phyloP scores from a whole-genome alignment of 192 early-diverging fungal genomes.

The Coemansia asiatica region DNA sequence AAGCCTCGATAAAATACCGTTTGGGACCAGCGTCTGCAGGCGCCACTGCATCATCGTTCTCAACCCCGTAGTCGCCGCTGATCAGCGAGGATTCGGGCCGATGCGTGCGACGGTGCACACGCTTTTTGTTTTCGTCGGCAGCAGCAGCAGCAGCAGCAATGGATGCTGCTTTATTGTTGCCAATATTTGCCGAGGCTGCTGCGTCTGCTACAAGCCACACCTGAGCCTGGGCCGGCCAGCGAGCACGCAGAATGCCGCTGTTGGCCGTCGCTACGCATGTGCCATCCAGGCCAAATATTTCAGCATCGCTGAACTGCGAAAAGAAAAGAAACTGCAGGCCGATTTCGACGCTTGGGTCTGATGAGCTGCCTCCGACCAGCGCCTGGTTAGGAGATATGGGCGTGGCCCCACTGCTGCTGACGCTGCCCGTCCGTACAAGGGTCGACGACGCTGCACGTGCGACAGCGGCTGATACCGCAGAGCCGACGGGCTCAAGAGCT shows the following conservation, averaged over 20 bases:
- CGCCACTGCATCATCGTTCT: constrained; percentile 10
- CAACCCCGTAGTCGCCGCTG: constrained; percentile 21
- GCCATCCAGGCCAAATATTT: constrained; percentile 37
- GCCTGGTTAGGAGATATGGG: background rate
- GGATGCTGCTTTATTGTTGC: no score
- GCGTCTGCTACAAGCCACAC: constrained; percentile 30
- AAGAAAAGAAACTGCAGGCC: constrained; percentile 49
- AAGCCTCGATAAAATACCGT: constrained; percentile 29
- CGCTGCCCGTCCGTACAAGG: constrained; percentile 8
- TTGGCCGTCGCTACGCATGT: constrained; percentile 27
- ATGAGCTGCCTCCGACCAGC: constrained; percentile 1
- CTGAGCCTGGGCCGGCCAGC: constrained; percentile 50
- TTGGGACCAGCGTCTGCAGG: constrained; percentile 38
- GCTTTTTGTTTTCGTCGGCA: constrained; percentile 9
- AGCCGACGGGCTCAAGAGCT: constrained; percentile 40
- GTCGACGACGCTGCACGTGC: constrained; percentile 14
- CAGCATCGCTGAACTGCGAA: constrained; percentile 48
- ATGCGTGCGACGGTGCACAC: constrained; percentile 4
- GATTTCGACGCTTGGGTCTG: constrained; percentile 32
- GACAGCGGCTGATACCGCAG: constrained; percentile 26
- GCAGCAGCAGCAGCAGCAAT: constrained; percentile 6
- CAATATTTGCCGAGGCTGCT: constrained; percentile 4
- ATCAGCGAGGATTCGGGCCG: constrained; percentile 45
- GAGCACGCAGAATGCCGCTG: constrained; percentile 48
- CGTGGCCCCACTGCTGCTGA: constrained; percentile 9